Conservation (phyloP, 495 filamentous ascomycete species). For the Hypoxylon fuscum region DNA sequence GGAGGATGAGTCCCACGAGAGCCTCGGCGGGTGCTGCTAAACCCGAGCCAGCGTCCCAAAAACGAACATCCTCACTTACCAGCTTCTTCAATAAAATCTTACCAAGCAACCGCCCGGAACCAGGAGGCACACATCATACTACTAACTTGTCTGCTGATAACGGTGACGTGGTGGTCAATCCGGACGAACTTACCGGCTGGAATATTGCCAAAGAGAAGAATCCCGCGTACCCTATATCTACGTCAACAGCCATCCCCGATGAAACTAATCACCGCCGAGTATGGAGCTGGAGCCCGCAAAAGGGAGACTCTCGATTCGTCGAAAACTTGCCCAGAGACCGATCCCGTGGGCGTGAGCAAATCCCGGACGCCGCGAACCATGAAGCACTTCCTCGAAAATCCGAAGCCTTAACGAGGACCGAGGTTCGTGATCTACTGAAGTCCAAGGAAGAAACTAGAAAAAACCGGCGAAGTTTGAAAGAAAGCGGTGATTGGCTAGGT, state of each 20-base stretch:
- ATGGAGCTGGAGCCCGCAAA: slow-evolving; percentile 36
- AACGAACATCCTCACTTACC: slow-evolving; percentile 43
- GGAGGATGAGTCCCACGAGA: slow-evolving; percentile 27
- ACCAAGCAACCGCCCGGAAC: slow-evolving; percentile 55
- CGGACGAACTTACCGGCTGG: slow-evolving; percentile 37
- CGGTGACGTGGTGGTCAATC: slow-evolving; percentile 22
- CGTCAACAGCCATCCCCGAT: slow-evolving; percentile 6
- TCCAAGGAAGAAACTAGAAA: slow-evolving; percentile 50
- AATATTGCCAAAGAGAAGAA: slow-evolving; percentile 38
- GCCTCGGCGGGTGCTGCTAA: neutral
- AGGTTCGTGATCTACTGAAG: slow-evolving; percentile 38
- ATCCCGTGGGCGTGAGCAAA: slow-evolving; percentile 27
- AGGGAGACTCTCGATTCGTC: slow-evolving; percentile 27
- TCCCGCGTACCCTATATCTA: neutral
- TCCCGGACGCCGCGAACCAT: slow-evolving; percentile 23
- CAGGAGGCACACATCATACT: slow-evolving; percentile 49
- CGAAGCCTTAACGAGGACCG: slow-evolving; percentile 17
- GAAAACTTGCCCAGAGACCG: slow-evolving; percentile 17
- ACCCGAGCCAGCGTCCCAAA: slow-evolving; percentile 16
- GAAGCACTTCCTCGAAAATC: slow-evolving; percentile 35
- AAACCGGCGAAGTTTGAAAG: slow-evolving; percentile 50
- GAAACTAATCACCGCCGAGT: slow-evolving; percentile 18
- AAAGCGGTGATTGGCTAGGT: slow-evolving; percentile 62
- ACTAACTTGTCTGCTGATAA: slow-evolving; percentile 31
- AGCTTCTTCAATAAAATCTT: slow-evolving; percentile 48